Base-by-base conservation (phyloP, 2,329 filamentous ascomycete genomes). In the Fusarium longipes region DNA sequence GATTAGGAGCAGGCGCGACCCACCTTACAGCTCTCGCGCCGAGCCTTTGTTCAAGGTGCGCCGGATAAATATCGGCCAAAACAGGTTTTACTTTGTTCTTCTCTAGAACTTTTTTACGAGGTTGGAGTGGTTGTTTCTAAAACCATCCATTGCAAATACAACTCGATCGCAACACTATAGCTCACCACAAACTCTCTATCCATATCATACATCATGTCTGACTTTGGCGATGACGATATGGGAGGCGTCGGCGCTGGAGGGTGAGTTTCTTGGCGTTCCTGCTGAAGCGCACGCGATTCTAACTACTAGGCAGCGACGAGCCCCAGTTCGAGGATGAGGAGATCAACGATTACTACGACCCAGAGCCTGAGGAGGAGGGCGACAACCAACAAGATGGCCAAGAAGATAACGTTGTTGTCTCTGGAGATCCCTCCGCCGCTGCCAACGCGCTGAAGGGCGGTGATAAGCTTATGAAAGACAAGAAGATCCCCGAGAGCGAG, bases 401-500 rank as follows among this genome's bases (percentile, higher is more conserved):
- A 18, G 86, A 87, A 32, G 85, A 88, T 68, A 84, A 89, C 66
- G 82, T 90, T 11, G 81, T 90, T 60, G 77, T 86, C 47, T 86
- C 87, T 17, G 88, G 87, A 71, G 89, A 91, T 74, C 85, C 87
- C 18, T 84, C 86, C 30, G 88, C 88, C 24, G 80, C 82, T 1
- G 87, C 87, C 32, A 86, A 84, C 75, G 81, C 81, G 57, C 78
- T 81, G 59, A 86, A 84, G 76, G 80, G 80, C 56, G 82, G 78
- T 71, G 84, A 87, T 52, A 86, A 86, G 76, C 82, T 83, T 47
- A 81, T 85, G 75, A 89, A 89, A 76, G 87, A 94, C 81, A 97
- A 96, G 87, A 96, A 93, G 82, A 95, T 99, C 48, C 87, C 93
- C 57, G 92, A 93, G 71, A 92, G 94, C 70, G 88, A 97, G 81